Conservation (phyloP, 2,329 filamentous ascomycete genomes). For the Tolypocladium ovalisporum region DNA sequence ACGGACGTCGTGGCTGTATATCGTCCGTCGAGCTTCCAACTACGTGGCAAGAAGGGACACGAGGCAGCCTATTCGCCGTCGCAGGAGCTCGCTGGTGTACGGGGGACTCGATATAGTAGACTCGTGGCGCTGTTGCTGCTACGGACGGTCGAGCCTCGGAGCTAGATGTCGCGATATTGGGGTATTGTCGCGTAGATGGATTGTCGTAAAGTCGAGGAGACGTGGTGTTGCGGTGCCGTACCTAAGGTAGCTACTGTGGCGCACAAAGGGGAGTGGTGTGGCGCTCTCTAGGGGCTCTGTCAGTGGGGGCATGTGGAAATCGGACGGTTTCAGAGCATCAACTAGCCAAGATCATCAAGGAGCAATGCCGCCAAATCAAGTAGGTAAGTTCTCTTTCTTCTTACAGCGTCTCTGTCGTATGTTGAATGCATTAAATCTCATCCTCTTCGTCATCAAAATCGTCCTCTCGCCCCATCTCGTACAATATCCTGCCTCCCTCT, state of each 20-base stretch:
- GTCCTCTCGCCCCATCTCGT: conserved; percentile 94
- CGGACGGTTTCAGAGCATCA: neutral
- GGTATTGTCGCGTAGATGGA: neutral
- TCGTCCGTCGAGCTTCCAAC: conserved; percentile 5
- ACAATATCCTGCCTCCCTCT: conserved; percentile 85
- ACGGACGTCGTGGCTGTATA: conserved; percentile 3
- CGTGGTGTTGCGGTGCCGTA: neutral
- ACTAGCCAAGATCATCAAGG: neutral
- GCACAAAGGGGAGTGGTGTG: neutral
- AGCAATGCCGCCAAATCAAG: neutral
- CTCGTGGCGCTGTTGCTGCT: neutral
- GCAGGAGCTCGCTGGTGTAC: neutral
- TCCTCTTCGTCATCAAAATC: conserved; percentile 96
- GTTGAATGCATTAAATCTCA: conserved; percentile 51
- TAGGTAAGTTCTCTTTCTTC: neutral
- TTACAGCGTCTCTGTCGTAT: neutral
- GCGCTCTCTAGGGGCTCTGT: neutral
- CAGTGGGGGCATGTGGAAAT: neutral
- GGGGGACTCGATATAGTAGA: neutral
- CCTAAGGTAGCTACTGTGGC: neutral
- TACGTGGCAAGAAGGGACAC: conserved; percentile 11
- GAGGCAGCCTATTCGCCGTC: neutral
- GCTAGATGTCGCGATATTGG: neutral
- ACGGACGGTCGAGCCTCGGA: neutral
- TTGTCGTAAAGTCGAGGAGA: neutral